Base-by-base conservation (phyloP, 768 basidiomycete species). In the Kwoniella shandongensis region DNA sequence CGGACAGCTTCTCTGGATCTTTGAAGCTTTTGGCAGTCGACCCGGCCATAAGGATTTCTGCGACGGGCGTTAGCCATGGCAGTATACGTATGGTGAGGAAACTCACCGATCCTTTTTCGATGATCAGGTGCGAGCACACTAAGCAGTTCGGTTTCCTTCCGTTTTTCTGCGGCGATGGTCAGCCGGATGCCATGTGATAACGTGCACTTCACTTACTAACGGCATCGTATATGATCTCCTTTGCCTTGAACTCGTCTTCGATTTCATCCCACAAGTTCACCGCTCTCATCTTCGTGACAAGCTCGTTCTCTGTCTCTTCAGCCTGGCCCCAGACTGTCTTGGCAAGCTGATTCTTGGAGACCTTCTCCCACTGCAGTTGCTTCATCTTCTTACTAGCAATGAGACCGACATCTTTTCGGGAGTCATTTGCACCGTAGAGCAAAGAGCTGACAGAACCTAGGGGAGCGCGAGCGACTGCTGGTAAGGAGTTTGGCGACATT, bases 231-330 rank as follows among this genome's bases (percentile, higher is more conserved):
- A 94, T 91, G 45, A 93, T 81, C 74, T 96, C 90, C 77, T 92
- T 92, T 17, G 92, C 92, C 72, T 92, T 91, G 80, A 99, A 99
- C 73, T 92, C 92, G 70, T 94, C 88, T 75, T 98, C 92, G 88
- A 99, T 97, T 78, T 92, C 87, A 69, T 82, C 82, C 88, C 92
- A 97, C 13, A 99, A 85, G 41, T 92, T 90, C 67, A 91, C 89
- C 48, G 80, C 77, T 67, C 88, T 86, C 44, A 99, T 78, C 76
- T 88, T 89, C 74, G 85, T 82, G 40, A 91, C 77, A 82, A 91
- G 89, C 64, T 89, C 86, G 59, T 83, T 80, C 63, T 84, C 79
- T 56, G 81, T 76, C 32, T 90, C 88, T 18, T 36, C 82, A 26
- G 52, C 82, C 50, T 81, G 87, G 36, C 56, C 56, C 88, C 91